Conservation (phyloP, 2,329 filamentous ascomycete genomes). For the Exophiala oligosperma region DNA sequence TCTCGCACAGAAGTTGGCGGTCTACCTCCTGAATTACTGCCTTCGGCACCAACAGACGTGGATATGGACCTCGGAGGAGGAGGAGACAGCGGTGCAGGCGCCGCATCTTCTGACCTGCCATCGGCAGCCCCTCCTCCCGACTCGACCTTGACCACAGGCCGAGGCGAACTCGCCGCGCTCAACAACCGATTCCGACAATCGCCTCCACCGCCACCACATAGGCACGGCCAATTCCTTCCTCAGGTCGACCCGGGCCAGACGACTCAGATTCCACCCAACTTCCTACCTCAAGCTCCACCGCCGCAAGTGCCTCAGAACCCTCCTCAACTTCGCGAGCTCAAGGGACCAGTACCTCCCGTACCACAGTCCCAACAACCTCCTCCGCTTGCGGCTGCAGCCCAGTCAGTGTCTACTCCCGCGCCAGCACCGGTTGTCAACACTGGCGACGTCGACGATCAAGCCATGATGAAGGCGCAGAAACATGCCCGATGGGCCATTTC, state of each 20-base stretch:
- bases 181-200: slow-evolving; percentile 13
- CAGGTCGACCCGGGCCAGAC: slow-evolving; percentile 13
- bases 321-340: slow-evolving; percentile 20
- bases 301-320: slow-evolving; percentile 18
- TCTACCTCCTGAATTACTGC: slow-evolving; percentile 27
- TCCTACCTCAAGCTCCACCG: slow-evolving; percentile 22
- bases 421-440: slow-evolving; percentile 26
- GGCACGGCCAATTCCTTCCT: slow-evolving; percentile 20
- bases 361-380: slow-evolving; percentile 16
- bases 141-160: slow-evolving; percentile 6
- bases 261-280: slow-evolving; percentile 28
- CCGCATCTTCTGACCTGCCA: slow-evolving; percentile 3
- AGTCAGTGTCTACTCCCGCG: slow-evolving; percentile 17
- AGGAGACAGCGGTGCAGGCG: neutral
- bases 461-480: slow-evolving; percentile 81
- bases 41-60: slow-evolving; percentile 27
- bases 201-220: slow-evolving; percentile 25
- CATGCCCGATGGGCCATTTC: slow-evolving; percentile 97
- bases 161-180: slow-evolving; percentile 14
- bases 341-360: slow-evolving; percentile 19
- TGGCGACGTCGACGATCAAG: slow-evolving; percentile 62
- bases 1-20: slow-evolving; percentile 26
- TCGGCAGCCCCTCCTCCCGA: slow-evolving; percentile 10
- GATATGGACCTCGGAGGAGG: neutral
- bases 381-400: slow-evolving; percentile 4